Evolutionary conservation across 169 alveolate species (phyloP).

Genomic region (Perkinsus chesapeaki): DNA sequence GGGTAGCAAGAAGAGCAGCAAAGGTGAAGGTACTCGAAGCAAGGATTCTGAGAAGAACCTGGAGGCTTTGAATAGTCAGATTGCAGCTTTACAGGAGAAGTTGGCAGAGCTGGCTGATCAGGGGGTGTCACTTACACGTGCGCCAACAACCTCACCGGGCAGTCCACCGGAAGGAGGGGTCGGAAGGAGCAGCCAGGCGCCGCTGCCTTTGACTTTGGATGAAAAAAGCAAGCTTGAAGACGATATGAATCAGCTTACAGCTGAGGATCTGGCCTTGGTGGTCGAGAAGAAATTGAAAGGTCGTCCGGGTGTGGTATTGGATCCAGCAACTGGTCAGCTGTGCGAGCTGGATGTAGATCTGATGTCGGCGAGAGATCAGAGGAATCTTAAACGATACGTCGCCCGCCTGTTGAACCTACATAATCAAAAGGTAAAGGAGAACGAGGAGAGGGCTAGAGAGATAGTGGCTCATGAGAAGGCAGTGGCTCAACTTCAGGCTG

Average conservation of each 20-base stretch:
- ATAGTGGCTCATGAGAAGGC: not conserved
- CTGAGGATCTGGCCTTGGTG: not conserved
- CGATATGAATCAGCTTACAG: not conserved
- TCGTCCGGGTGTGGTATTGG: not conserved
- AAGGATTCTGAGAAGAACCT: not conserved
- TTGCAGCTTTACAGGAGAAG: not conserved
- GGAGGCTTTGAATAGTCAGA: not conserved
- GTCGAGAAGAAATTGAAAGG: not conserved
- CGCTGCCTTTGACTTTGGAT: not conserved
- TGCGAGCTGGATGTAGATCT: not conserved
- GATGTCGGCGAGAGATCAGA: not conserved
- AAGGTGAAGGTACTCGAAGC: not conserved
- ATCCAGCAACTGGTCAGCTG: not conserved
- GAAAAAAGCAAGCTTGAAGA: not conserved
- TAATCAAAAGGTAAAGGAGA: not conserved
- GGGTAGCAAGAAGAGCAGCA: not conserved
- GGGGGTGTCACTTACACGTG: not conserved
- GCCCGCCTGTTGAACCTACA: not conserved
- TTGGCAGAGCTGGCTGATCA: not conserved
- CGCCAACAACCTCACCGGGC: not conserved
- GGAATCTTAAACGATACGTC: not conserved
- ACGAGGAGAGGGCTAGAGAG: not conserved
- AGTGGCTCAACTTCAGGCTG: not conserved
- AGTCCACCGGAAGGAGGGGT: not conserved
- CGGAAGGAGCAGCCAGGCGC: not conserved